Evolutionary conservation across 176 grass and related monocot species (phyloP), one percentile per base, ranked within the genome.

Genomic region (Triticum timopheevii): DNA sequence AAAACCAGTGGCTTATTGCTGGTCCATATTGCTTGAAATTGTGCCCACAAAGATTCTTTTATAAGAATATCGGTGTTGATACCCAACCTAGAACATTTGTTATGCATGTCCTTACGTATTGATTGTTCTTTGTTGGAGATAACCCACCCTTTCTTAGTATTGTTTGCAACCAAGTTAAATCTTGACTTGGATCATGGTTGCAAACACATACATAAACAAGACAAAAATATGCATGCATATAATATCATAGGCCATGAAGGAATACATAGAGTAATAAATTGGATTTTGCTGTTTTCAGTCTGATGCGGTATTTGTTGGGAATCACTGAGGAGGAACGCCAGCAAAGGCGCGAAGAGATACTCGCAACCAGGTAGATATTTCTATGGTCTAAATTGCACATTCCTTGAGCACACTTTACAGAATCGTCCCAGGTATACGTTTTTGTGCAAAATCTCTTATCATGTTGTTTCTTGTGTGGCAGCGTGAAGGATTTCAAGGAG

Each of bases 401-500:
- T 56, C 20, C 40, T 73, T 65, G 24, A 35, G 39, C 24, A 0
- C 2, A 28, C 63, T 76, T 76, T 69, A 7, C 59, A 10, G 10
- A 5, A 71, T 71, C 49, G 65, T 61, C 58, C 19, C 35, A 23
- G 1, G 36, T 22, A 66, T 4, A 47, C 78, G 10, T 63, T 49
- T 28, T 47, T n/a, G 12, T 9, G 38, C 77, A 76, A 34, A 52
- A 15, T 31, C 10, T 9, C 25, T 81, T 28, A 82, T 27, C 61
- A 19, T 62, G 69, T 89, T 83, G 20, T 78, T 80, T 58, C 25
- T 8, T 63, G 22, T 89, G 31, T 87, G 9, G 81, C 90, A 99
- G 97, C 59, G 54, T 85, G 63, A 94, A 96, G 82, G 94, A 99
- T 89, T 96, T 99, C 85, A 96, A 96, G 90, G 97, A 99, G 87